Conservation (phyloP, 2,329 filamentous ascomycete species). For the Fusarium temperatum region DNA sequence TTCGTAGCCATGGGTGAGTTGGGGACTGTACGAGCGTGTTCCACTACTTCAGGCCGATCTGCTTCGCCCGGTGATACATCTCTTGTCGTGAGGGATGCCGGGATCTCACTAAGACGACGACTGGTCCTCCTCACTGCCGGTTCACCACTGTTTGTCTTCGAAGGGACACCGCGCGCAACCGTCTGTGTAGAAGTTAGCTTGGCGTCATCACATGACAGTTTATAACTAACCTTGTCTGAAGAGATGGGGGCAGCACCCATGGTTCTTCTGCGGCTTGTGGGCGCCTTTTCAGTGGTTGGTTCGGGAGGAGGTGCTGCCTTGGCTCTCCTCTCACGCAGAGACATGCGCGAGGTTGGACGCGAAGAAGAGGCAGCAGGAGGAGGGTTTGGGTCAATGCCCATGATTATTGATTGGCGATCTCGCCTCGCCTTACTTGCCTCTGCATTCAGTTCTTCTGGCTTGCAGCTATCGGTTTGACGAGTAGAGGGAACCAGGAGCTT, state of each 20-base stretch:
- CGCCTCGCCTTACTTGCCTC: slow-evolving; percentile 70
- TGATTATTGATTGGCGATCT: slow-evolving; percentile 68
- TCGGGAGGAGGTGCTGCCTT: slow-evolving; percentile 65
- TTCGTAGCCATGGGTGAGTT: slow-evolving; percentile 53
- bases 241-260: slow-evolving; percentile 54
- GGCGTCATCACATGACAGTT: background rate
- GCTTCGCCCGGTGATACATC: slow-evolving; percentile 15
- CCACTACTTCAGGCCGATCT: slow-evolving; percentile 26
- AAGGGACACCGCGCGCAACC: slow-evolving; percentile 45
- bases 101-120: slow-evolving; percentile 61
- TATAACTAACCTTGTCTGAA: slow-evolving; percentile 43
- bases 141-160: slow-evolving; percentile 39
- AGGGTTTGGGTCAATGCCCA: slow-evolving; percentile 42
- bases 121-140: slow-evolving; percentile 47
- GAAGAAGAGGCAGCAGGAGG: slow-evolving; percentile 43
- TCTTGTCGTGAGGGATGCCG: slow-evolving; percentile 45
- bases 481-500: slow-evolving; percentile 82
- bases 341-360: slow-evolving; percentile 69
- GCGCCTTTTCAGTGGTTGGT: slow-evolving; percentile 40
- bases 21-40: slow-evolving; percentile 44
- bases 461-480: slow-evolving; percentile 79
- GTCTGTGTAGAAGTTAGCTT: slow-evolving; percentile 42
- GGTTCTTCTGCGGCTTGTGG: slow-evolving; percentile 67
- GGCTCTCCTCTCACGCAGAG: slow-evolving; percentile 75
- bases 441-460: slow-evolving; percentile 78